phyloP scores from a whole-genome alignment of 257 asterid genomes.

The Primulina tabacum region DNA sequence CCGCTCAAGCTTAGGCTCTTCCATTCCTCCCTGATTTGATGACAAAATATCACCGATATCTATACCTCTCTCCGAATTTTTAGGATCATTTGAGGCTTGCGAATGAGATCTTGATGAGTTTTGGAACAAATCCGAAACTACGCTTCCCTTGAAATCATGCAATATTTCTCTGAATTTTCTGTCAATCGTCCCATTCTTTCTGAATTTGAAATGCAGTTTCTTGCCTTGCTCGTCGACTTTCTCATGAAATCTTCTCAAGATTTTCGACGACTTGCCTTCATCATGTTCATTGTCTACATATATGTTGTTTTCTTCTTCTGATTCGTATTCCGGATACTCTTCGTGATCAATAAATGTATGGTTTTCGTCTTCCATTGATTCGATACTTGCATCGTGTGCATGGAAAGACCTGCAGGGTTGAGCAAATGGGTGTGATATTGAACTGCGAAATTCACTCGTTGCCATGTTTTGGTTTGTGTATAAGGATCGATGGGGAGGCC shows the following conservation, averaged over 20 bases:
- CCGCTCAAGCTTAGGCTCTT: constrained; percentile 23
- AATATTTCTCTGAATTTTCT: constrained; percentile 10
- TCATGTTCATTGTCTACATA: background rate
- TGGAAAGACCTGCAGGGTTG: constrained; percentile 5
- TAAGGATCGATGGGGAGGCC: background rate
- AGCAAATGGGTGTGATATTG: background rate
- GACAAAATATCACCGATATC: background rate
- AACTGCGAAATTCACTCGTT: background rate
- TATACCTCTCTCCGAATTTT: constrained; percentile 22
- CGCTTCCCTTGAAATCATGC: constrained; percentile 17
- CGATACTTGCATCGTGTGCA: background rate
- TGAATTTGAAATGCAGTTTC: constrained; percentile 27
- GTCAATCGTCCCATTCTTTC: constrained; percentile 19
- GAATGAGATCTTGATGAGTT: constrained; percentile 12
- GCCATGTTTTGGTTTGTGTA: background rate
- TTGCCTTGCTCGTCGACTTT: constrained; percentile 30
- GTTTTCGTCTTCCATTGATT: background rate
- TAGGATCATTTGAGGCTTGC: background rate
- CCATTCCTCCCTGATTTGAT: background rate
- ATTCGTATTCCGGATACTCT: background rate
- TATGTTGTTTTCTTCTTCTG: background rate
- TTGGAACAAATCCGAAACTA: constrained; percentile 23
- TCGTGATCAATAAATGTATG: background rate
- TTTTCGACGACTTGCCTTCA: constrained; percentile 9
- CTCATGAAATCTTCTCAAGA: constrained; percentile 16